Evolutionary conservation across 495 filamentous ascomycete genomes (phyloP), one percentile per base, ranked within the genome.

Genomic region (Darksidea phi): DNA sequence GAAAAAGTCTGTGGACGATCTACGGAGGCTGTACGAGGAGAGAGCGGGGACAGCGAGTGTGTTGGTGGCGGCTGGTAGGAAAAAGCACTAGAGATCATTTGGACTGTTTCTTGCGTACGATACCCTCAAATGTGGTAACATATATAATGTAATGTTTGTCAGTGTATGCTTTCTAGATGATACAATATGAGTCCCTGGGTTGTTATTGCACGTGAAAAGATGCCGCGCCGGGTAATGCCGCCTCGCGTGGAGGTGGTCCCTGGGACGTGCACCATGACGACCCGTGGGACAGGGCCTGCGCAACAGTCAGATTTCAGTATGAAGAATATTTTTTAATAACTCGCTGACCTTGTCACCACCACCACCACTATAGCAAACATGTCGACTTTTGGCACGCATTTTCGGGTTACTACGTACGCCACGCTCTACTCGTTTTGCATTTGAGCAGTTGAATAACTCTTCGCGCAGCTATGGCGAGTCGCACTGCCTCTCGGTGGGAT

Each of bases 381-480:
- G 91, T 97, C 92, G 65, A 95, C 92, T 51, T 97, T 95, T 75
- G 94, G 94, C 61, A 78, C 88, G 20, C 80, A 86, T 73, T 96
- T 75, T 59, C 48, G 66, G 24, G 74, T 76, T 15, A 73, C 72
- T 8, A 76, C 74, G 64, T 76, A 72, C 34, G 59, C 49, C n/a
- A 15, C 13, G 4, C 13, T 43, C 15, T 43, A 6, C 42, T 15
- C 4, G 2, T 23, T 4, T 41, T 11, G 18, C 21, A 18, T 28
- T 42, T 0, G 49, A 13, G 21, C 55, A 13, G 54, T 43, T 59
- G 50, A 36, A 50, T 55, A 46, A 68, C 46, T 24, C 0, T n/a
- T 20, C 3, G 12, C 12, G 6, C 34, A 72, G 67, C 48, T 70
- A 72, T 54, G 69, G 74, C 55, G 73, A 76, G 47, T 76, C 73